Percentiles rank a stretch among this genome's conserved stretches.
These are phyloP conservation scores for Lentithecium fluviatile DNA, from an alignment of 495 filamentous ascomycete genomes.

Conservation along the genomic window DNA sequence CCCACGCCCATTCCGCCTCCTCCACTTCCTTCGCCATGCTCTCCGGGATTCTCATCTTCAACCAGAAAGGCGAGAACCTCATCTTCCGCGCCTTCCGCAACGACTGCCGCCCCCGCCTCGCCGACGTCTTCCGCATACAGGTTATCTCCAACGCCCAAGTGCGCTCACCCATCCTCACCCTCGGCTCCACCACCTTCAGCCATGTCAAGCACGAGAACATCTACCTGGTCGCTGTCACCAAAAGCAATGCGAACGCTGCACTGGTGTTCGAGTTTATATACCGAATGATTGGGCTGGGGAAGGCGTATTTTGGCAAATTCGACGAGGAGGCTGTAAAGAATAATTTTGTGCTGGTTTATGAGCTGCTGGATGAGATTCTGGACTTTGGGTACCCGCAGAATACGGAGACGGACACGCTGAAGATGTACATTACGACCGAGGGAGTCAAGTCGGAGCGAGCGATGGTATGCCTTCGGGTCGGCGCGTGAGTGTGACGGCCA, in stretches of 20 bases:
- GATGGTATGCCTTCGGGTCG: slow-evolving; percentile 46
- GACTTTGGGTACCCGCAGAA: slow-evolving; percentile 99
- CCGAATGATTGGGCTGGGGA: slow-evolving; percentile 83
- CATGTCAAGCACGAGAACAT: slow-evolving; percentile 99
- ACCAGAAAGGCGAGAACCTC: slow-evolving; percentile 99
- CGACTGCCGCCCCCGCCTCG: slow-evolving; percentile 92
- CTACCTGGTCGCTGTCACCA: slow-evolving; percentile 95
- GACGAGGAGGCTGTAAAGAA: slow-evolving; percentile 99
- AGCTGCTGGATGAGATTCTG: slow-evolving; percentile 96
- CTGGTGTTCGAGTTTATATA: slow-evolving; percentile 98
- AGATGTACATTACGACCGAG: slow-evolving; percentile 99
- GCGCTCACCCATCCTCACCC: slow-evolving; percentile 93
- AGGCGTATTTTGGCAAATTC: slow-evolving; percentile 97
- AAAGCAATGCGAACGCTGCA: slow-evolving; percentile 99
- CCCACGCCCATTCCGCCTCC: too few species aligned
- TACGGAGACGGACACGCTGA: slow-evolving; percentile 97
- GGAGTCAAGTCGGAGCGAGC: slow-evolving; percentile 94
- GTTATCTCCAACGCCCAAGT: slow-evolving; percentile 99
- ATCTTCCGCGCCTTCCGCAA: slow-evolving; percentile 98
- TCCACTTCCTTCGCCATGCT: slow-evolving; percentile 58
- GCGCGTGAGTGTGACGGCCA: not conserved
- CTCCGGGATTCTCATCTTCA: slow-evolving; percentile 95
- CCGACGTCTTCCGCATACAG: slow-evolving; percentile 99
- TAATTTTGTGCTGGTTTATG: slow-evolving; percentile 98
- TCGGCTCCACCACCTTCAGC: slow-evolving; percentile 97